Conservation (phyloP, 2,329 filamentous ascomycete species). For the Hyphodiscus sp. region DNA sequence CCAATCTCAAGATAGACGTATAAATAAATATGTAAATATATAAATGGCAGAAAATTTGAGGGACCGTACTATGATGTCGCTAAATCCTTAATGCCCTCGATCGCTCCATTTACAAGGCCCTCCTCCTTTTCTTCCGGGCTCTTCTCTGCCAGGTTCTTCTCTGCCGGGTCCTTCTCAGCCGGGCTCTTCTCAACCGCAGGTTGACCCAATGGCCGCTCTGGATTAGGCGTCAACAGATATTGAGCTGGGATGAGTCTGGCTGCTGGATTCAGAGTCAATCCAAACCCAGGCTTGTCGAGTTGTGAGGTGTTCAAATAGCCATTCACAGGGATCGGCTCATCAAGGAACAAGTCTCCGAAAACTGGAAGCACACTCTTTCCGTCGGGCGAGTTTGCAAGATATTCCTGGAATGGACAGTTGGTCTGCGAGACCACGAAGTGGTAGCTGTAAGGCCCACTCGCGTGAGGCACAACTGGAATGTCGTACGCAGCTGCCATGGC, state of each 20-base stretch:
- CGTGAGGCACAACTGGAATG: conserved; percentile 91
- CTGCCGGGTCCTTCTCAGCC: conserved; percentile 24
- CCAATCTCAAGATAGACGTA: background rate
- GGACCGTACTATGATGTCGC: conserved; percentile 10
- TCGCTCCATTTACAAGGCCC: conserved; percentile 31
- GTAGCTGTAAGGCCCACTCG: conserved; percentile 89
- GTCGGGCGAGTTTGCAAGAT: conserved; percentile 87
- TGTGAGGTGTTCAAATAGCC: conserved; percentile 75
- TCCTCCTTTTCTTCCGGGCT: conserved; percentile 29
- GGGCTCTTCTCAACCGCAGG: conserved; percentile 19
- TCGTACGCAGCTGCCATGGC: conserved; percentile 90
- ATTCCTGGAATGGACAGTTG: conserved; percentile 93
- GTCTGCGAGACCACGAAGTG: conserved; percentile 92
- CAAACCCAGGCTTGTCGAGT: conserved; percentile 86
- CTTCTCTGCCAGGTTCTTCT: conserved; percentile 20
- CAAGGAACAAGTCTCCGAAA: conserved; percentile 83
- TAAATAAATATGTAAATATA: conserved; percentile 1
- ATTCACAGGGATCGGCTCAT: conserved; percentile 81
- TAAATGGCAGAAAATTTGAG: background rate
- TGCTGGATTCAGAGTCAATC: conserved; percentile 76
- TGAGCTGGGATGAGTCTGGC: conserved; percentile 69
- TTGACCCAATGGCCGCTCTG: conserved; percentile 36
- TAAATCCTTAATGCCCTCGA: conserved; percentile 20
- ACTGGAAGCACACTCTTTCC: conserved; percentile 86
- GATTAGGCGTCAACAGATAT: conserved; percentile 64